Conservation (phyloP, 306 rosid species). For the Cicer cuneatum region DNA sequence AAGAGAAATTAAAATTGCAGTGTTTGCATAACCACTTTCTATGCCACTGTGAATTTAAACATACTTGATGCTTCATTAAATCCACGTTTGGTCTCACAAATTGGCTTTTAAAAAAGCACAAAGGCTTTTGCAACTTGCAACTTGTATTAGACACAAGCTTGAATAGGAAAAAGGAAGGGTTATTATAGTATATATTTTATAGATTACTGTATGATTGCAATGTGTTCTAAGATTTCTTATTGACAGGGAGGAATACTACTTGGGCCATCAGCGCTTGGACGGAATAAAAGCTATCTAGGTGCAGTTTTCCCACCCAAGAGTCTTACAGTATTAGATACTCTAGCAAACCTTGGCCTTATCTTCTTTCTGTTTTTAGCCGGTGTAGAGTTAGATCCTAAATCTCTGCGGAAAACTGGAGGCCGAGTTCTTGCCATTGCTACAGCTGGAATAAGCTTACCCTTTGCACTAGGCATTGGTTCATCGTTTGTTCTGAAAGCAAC, state of each 20-base stretch:
- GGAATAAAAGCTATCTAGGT: slow-evolving; percentile 62
- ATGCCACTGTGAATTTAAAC: neutral
- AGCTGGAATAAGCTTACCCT: slow-evolving; percentile 84
- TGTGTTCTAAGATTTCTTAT: neutral
- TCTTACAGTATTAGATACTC: slow-evolving; percentile 79
- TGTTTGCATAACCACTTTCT: neutral
- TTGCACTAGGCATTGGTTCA: slow-evolving; percentile 79
- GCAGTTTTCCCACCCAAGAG: slow-evolving; percentile 79
- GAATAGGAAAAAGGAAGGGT: slow-evolving; percentile 8
- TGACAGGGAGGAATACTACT: slow-evolving; percentile 88
- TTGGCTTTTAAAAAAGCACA: neutral
- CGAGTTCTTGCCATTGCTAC: slow-evolving; percentile 69
- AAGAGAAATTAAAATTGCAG: neutral
- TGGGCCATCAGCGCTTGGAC: slow-evolving; percentile 87
- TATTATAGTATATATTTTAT: neutral
- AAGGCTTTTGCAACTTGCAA: neutral
- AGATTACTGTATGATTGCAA: slow-evolving; percentile 26
- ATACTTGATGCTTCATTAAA: neutral
- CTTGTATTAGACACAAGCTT: slow-evolving; percentile 3
- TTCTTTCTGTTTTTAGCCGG: slow-evolving; percentile 86
- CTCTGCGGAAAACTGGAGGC: slow-evolving; percentile 71
- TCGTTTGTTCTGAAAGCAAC: slow-evolving; percentile 66
- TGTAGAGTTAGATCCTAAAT: slow-evolving; percentile 71
- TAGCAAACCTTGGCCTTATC: slow-evolving; percentile 85
- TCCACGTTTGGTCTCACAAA: neutral